Conservation (phyloP, 148 eudicot species). For the Vaccinium vitisidaea region DNA sequence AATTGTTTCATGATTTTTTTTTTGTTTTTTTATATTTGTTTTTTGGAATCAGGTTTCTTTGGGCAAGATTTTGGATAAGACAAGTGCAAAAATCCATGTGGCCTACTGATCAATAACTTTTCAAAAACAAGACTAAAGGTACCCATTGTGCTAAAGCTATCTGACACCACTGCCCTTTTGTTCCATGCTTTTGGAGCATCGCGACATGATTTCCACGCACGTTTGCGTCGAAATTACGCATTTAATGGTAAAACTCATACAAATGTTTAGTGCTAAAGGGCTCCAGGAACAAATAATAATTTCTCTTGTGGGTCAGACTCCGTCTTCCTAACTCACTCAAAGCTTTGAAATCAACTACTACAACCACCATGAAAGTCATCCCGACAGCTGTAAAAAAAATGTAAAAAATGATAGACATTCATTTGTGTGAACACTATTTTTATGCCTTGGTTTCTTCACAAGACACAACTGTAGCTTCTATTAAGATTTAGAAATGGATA, state of each 20-base stretch:
- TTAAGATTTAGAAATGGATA: too few relatives aligned
- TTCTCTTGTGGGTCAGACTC: background rate
- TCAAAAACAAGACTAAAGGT: slow-evolving; percentile 8
- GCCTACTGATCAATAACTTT: slow-evolving; percentile 8
- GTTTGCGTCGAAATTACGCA: too few relatives aligned
- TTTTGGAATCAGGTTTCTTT: background rate
- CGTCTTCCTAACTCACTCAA: background rate
- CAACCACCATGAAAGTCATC: background rate
- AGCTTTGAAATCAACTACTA: too few relatives aligned
- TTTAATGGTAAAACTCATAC: too few relatives aligned
- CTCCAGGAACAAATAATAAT: too few relatives aligned
- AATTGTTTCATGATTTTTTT: background rate
- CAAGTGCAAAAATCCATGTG: slow-evolving; percentile 10
- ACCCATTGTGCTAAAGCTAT: background rate
- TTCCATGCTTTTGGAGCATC: too few relatives aligned
- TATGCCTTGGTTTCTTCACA: background rate
- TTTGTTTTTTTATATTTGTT: background rate
- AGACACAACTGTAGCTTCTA: background rate
- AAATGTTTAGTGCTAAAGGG: too few relatives aligned
- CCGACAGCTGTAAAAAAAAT: background rate
- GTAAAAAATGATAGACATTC: background rate
- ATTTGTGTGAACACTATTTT: background rate
- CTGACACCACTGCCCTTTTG: slow-evolving; percentile 11
- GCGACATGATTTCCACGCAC: too few relatives aligned
- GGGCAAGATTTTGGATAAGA: background rate